Evolutionary conservation across 2,329 filamentous ascomycete genomes (phyloP), one percentile per base, ranked within the genome.

Genomic region (Clarireedia hainanense): DNA sequence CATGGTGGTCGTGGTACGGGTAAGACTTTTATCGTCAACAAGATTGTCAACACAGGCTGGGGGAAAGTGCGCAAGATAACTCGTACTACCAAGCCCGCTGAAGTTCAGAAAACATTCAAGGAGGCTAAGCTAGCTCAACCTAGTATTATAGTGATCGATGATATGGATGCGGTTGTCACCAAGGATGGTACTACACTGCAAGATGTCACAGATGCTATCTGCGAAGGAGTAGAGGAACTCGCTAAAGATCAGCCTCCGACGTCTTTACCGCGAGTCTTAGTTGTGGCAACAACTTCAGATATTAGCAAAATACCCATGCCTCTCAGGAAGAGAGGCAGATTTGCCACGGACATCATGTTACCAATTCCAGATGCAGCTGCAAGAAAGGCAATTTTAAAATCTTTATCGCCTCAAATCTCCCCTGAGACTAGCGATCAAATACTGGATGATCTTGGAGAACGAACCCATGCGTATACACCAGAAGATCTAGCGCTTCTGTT

Each of bases 401-500:
- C 80, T 6, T 50, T 69, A 2, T 47, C 53, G 9, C 74, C 73
- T 14, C 73, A 68, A 27, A 73, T 81, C 47, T 73, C 68, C n/a
- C 65, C 75, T 3, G 76, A 74, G 7, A 73, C 74, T 7, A 75
- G 71, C 53, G 76, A 85, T 3, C 71, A 72, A 1, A 73, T 83
- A 9, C 72, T 90, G 17, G 72, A 77, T 4, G 73, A 77, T 17
- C 73, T 95, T 45, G 86, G 86, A 43, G 81, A 88, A 59, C 81
- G 83, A 55, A 95, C 91, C 0, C 91, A 96, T 66, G 92, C 91
- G 4, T 96, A 89, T 69, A 95, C 89, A 34, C 87, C 88, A 4
- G 79, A 80, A 1, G 91, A 96, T 68, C 75, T 96, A 1, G 74
- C 76, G n/a, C 79, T 78, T 14, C 75, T 96, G 0, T 75, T 87